Evolutionary conservation across 2,329 filamentous ascomycete species (phyloP).

Genomic region (Talaromyces atroroseus): DNA sequence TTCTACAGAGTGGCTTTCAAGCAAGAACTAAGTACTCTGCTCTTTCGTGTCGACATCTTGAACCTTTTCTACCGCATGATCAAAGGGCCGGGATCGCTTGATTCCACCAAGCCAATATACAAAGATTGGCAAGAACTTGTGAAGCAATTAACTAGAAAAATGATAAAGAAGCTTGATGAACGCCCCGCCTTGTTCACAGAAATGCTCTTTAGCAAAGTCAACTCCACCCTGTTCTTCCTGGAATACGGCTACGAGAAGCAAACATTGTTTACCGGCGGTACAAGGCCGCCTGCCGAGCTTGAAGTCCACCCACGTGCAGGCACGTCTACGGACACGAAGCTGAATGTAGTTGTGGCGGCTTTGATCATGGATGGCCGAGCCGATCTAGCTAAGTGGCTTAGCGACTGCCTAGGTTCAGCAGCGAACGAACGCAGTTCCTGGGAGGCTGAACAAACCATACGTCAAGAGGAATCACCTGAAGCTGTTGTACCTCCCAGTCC

Average conservation of each 20-base stretch:
- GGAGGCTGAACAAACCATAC: constrained; percentile 65
- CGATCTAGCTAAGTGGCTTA: constrained; percentile 76
- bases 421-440: constrained; percentile 69
- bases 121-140: constrained; percentile 89
- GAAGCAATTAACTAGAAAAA: constrained; percentile 74
- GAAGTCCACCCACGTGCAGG: constrained; percentile 71
- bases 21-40: constrained; percentile 79
- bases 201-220: constrained; percentile 90
- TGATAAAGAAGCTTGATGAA: constrained; percentile 78
- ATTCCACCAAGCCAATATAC: constrained; percentile 60
- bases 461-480: constrained; percentile 39
- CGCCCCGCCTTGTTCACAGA: constrained; percentile 82
- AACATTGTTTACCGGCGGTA: constrained; percentile 56
- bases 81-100: constrained; percentile 74
- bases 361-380: constrained; percentile 73
- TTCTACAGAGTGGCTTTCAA: constrained; percentile 95
- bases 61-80: constrained; percentile 85
- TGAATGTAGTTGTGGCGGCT: constrained; percentile 73
- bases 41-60: constrained; percentile 88
- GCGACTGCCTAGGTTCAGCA: constrained; percentile 62
- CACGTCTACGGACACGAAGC: constrained; percentile 57
- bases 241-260: constrained; percentile 88
- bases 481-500: constrained; percentile 23
- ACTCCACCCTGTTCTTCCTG: constrained; percentile 74
- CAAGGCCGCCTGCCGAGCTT: constrained; percentile 70